Percentiles rank a stretch among this genome's conserved stretches.
These are phyloP conservation scores for Pseudoturritis turrita DNA, from an alignment of 345 rosid genomes.

Conservation along the genomic window DNA sequence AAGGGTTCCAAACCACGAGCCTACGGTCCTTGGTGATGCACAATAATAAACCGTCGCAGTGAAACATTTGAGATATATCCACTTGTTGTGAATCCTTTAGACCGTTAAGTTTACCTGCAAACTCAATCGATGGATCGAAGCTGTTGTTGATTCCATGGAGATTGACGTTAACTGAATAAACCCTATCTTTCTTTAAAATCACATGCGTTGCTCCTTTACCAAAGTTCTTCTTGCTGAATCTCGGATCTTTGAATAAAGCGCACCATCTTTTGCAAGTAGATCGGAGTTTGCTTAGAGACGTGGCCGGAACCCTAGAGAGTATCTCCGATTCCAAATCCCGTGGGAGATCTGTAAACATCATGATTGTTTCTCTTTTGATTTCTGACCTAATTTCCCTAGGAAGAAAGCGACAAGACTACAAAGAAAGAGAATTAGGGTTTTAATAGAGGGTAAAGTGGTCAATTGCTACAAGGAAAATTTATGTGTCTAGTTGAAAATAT, in stretches of 20 bases:
- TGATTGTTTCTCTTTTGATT: too few species aligned
- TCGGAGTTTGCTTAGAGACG: background rate
- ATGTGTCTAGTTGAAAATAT: background rate
- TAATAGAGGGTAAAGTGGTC: too few species aligned
- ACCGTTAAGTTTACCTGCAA: background rate
- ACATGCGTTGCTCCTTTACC: too few species aligned
- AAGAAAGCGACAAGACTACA: too few species aligned
- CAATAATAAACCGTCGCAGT: background rate
- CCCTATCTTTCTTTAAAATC: too few species aligned
- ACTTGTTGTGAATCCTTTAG: too few species aligned
- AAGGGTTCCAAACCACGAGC: background rate
- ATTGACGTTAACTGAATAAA: background rate
- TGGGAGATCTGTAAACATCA: too few species aligned
- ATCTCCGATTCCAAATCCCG: background rate
- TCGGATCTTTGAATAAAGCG: background rate
- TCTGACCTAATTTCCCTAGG: too few species aligned
- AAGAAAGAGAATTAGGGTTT: too few species aligned
- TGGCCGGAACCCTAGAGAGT: background rate
- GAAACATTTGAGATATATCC: background rate
- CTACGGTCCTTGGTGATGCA: background rate
- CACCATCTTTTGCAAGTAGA: background rate
- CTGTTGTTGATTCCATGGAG: background rate
- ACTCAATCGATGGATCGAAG: background rate
- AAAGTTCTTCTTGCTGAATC: background rate
- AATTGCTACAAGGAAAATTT: too few species aligned